Conservation (phyloP, 306 rosid species). For the Vicia faba region DNA sequence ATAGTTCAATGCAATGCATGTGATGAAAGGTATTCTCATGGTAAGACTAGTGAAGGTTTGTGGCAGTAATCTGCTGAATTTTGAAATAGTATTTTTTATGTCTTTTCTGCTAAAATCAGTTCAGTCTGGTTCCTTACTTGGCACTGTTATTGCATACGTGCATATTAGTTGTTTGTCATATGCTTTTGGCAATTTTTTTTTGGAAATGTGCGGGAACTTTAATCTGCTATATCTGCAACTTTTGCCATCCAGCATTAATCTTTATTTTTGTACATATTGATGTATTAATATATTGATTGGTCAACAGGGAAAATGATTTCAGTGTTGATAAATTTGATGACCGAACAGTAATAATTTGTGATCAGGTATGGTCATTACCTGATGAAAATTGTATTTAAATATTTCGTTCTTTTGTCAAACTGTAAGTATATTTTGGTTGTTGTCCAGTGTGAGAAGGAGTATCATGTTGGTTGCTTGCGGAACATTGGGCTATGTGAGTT, state of each 20-base stretch:
- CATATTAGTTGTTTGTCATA: neutral
- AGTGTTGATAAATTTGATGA: constrained; percentile 89
- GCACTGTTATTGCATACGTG: neutral
- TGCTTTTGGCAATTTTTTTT: neutral
- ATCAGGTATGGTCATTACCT: constrained; percentile 68
- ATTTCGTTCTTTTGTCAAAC: constrained; percentile 13
- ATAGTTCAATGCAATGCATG: constrained; percentile 27
- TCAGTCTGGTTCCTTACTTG: constrained; percentile 25
- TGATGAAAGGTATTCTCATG: constrained; percentile 11
- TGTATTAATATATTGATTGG: constrained; percentile 26
- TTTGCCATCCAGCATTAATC: constrained; percentile 12
- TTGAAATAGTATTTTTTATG: constrained; percentile 10
- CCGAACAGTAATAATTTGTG: constrained; percentile 90
- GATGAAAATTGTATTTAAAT: constrained; percentile 8
- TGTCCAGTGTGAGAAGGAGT: constrained; percentile 96
- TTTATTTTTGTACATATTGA: constrained; percentile 12
- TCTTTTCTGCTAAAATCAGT: constrained; percentile 17
- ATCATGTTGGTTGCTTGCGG: constrained; percentile 94
- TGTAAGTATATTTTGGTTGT: constrained; percentile 36
- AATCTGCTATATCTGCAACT: neutral
- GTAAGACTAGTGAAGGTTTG: constrained; percentile 3
- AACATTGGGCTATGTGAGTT: constrained; percentile 77
- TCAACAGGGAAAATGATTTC: constrained; percentile 79
- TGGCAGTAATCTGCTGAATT: constrained; percentile 10
- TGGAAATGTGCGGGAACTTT: constrained; percentile 16